phyloP scores from a whole-genome alignment of 306 rosid genomes.

The Acacia confusa region DNA sequence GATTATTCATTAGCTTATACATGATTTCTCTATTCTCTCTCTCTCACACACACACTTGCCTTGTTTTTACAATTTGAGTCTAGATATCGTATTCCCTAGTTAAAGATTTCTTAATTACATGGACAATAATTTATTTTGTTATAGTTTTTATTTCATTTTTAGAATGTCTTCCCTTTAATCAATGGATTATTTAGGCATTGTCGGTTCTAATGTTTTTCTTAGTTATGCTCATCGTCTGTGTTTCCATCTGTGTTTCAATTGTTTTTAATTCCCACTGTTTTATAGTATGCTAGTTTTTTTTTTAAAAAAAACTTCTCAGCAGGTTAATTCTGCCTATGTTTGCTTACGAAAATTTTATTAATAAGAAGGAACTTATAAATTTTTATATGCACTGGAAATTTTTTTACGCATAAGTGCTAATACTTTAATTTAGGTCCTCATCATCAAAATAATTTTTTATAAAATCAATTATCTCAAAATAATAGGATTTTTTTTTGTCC shows the following conservation, averaged over 20 bases:
- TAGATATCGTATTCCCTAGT: slow-evolving; percentile 36
- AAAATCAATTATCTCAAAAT: too few species aligned
- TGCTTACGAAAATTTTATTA: too few species aligned
- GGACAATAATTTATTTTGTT: slow-evolving; percentile 18
- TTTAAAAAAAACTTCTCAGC: not conserved
- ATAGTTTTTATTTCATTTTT: slow-evolving; percentile 3
- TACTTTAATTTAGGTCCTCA: too few species aligned
- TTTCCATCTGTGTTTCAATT: not conserved
- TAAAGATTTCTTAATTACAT: not conserved
- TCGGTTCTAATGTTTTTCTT: not conserved
- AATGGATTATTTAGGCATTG: not conserved
- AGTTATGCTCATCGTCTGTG: not conserved
- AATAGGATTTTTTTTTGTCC: too few species aligned
- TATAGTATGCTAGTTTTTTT: not conserved
- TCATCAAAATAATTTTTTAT: too few species aligned
- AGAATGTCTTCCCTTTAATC: not conserved
- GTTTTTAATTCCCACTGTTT: not conserved
- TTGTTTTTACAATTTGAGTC: slow-evolving; percentile 34
- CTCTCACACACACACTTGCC: too few species aligned
- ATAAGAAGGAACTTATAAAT: too few species aligned
- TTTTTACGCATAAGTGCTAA: too few species aligned
- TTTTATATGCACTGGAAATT: too few species aligned
- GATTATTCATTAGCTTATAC: too few species aligned
- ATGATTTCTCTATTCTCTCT: too few species aligned
- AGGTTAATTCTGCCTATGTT: not conserved